These are phyloP conservation scores for Obba rivulosa DNA, from an alignment of 768 basidiomycete species.

Conservation along the genomic window DNA sequence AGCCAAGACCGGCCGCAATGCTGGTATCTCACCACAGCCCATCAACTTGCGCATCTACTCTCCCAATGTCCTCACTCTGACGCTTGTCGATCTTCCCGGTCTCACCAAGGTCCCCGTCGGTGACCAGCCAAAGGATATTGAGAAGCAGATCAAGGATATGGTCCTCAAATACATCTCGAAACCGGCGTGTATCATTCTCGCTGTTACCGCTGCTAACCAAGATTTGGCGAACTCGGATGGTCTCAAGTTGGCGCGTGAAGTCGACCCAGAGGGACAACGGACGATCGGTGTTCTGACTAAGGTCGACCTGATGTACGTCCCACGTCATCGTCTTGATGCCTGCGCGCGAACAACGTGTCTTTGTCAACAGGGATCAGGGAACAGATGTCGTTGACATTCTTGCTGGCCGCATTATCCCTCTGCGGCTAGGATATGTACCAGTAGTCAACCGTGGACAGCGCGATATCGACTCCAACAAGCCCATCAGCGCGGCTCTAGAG, in stretches of 20 bases:
- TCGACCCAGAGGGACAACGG: slow-evolving; percentile 93
- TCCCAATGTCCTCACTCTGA: slow-evolving; percentile 94
- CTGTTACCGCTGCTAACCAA: slow-evolving; percentile 92
- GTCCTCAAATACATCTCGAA: slow-evolving; percentile 91
- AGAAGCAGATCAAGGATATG: slow-evolving; percentile 97
- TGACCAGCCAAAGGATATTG: slow-evolving; percentile 95
- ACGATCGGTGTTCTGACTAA: slow-evolving; percentile 99
- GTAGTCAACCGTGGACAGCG: slow-evolving; percentile 98
- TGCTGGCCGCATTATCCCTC: slow-evolving; percentile 92
- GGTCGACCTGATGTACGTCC: slow-evolving; percentile 90
- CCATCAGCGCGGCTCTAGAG: slow-evolving; percentile 83
- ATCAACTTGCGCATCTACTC: slow-evolving; percentile 98
- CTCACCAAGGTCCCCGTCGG: slow-evolving; percentile 93
- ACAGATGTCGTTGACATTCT: slow-evolving; percentile 99
- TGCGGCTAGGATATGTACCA: slow-evolving; percentile 95
- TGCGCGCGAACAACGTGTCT: slow-evolving; percentile 5
- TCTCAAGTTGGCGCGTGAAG: slow-evolving; percentile 72
- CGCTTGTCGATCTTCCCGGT: slow-evolving; percentile 95
- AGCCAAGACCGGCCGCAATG: slow-evolving; percentile 97
- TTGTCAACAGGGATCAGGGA: slow-evolving; percentile 78
- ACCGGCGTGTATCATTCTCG: slow-evolving; percentile 93
- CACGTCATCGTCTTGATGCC: not conserved
- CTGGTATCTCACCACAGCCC: slow-evolving; percentile 93
- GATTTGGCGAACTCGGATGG: slow-evolving; percentile 99
- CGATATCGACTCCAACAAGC: slow-evolving; percentile 87